Base-by-base conservation (phyloP, 2,329 filamentous ascomycete genomes). In the Hypoxylon sp. region DNA sequence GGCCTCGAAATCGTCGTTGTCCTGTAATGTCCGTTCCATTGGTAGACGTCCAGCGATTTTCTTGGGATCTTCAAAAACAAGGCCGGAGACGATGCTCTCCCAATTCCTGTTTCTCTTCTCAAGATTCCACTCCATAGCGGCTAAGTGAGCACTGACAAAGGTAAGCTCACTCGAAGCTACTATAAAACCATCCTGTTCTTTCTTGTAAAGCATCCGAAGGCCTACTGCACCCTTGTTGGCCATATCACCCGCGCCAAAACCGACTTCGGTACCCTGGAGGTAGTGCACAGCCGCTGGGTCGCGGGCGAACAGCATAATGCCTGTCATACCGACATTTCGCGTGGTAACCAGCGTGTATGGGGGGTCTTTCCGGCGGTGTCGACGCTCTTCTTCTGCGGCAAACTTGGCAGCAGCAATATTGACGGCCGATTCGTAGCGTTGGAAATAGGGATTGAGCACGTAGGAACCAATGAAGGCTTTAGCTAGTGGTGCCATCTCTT, bases 161-260 rank as follows among this genome's bases (percentile, higher is more conserved):
- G 93, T 97, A 59, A 97, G 78, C 73, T 92, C 87, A 25, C 90
- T 86, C 3, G 54, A 59, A 39, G 81, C 81, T 51, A 68, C 74
- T 8, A 68, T 70, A 29, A 69, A 73, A 47, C 70, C 74, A 61
- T 77, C 68, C 5, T 73, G 74, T 3, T 81, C 77, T 41, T 81
- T 80, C 3, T 71, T 71, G 12, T 92, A 90, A 12, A 88, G 84
- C 45, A 96, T 79, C 32, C 94, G 85, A 65, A 95, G 84, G 0
- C 91, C 96, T 0, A 97, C 91, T 2, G 94, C 95, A 29, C 95
- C 96, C 80, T 99, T 99, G 79, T 97, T 97, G 14, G 94, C 96
- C 91, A 97, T 96, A 52, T 95, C 91, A 62, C 89, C 90, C 0
- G 94, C 78, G 0, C 96, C 96, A 51, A 97, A 91, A 0, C 96